Evolutionary conservation across 768 basidiomycete genomes (phyloP).

Genomic region (Lactifluus echinatus): DNA sequence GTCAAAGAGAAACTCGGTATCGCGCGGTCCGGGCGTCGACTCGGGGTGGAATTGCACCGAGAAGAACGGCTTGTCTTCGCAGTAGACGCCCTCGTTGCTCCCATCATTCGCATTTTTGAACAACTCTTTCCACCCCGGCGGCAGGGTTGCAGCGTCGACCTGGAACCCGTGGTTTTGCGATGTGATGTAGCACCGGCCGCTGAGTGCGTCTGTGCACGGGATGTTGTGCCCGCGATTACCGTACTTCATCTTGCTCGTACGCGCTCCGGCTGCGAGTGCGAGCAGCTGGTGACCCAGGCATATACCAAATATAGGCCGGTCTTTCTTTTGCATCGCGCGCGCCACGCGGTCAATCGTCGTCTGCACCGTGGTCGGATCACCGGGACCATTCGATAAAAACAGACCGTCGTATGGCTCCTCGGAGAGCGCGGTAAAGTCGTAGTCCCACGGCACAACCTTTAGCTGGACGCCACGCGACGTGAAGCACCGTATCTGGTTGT

Average conservation of each 20-base stretch:
- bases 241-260: slow-evolving; percentile 98
- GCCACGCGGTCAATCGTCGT: slow-evolving; percentile 61
- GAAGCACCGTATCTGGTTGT: slow-evolving; percentile 98
- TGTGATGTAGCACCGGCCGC: slow-evolving; percentile 97
- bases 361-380: slow-evolving; percentile 83
- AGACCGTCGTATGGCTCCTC: slow-evolving; percentile 91
- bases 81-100: slow-evolving; percentile 97
- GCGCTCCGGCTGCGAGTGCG: slow-evolving; percentile 88
- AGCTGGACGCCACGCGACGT: slow-evolving; percentile 84
- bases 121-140: slow-evolving; percentile 82
- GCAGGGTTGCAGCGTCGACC: slow-evolving; percentile 75
- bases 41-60: slow-evolving; percentile 99
- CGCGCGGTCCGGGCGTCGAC: slow-evolving; percentile 90
- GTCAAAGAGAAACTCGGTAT: slow-evolving; percentile 98
- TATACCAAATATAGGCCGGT: slow-evolving; percentile 93
- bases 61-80: slow-evolving; percentile 87
- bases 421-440: slow-evolving; percentile 61
- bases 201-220: slow-evolving; percentile 89
- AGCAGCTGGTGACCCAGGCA: slow-evolving; percentile 97
- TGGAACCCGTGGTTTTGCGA: slow-evolving; percentile 99
- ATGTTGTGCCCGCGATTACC: slow-evolving; percentile 99
- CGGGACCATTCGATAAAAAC: slow-evolving; percentile 96
- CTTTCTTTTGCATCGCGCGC: slow-evolving; percentile 57
- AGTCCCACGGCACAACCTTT: slow-evolving; percentile 97
- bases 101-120: slow-evolving; percentile 96